These are phyloP conservation scores for Odontarrhena argentea DNA, from an alignment of 345 rosid genomes.

Conservation along the genomic window DNA sequence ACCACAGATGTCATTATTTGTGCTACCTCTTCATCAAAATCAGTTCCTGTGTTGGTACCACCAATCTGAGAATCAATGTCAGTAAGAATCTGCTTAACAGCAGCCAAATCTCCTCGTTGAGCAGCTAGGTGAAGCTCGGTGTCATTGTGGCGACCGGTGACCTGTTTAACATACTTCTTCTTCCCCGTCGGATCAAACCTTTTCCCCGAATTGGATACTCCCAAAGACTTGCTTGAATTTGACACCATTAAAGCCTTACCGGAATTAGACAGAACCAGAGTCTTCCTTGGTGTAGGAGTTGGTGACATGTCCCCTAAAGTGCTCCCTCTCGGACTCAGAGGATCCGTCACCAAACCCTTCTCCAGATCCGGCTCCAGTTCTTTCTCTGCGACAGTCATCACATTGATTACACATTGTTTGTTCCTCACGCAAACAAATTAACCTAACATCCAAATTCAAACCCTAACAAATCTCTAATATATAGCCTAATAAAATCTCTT, in stretches of 20 bases:
- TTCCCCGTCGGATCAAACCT: conserved; percentile 65
- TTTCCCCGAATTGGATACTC: conserved; percentile 66
- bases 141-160: conserved; percentile 92
- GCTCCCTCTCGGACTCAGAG: conserved; percentile 37
- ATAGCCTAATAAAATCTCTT: conserved; percentile 1
- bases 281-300: conserved; percentile 56
- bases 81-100: conserved; percentile 62
- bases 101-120: conserved; percentile 69
- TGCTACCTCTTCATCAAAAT: conserved; percentile 78
- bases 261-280: conserved; percentile 60
- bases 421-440: conserved; percentile 12
- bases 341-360: conserved; percentile 27
- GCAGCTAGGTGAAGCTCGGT: conserved; percentile 95
- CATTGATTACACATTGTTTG: conserved; percentile 27
- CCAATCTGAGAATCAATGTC: conserved; percentile 80
- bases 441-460: conserved; percentile 16
- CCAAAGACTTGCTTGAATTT: conserved; percentile 69
- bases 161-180: conserved; percentile 93
- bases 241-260: conserved; percentile 61
- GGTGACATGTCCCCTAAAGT: conserved; percentile 40
- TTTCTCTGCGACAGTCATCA: conserved; percentile 34
- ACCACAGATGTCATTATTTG: conserved; percentile 74
- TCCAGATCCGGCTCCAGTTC: conserved; percentile 43
- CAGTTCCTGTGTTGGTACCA: conserved; percentile 62
- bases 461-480: conserved; percentile 14